A percentile compares a stretch with the other conserved stretches of the same genome.
Evolutionary conservation across 768 basidiomycete species (phyloP).

Genomic region (Pseudohyphozyma bogoriensis): DNA sequence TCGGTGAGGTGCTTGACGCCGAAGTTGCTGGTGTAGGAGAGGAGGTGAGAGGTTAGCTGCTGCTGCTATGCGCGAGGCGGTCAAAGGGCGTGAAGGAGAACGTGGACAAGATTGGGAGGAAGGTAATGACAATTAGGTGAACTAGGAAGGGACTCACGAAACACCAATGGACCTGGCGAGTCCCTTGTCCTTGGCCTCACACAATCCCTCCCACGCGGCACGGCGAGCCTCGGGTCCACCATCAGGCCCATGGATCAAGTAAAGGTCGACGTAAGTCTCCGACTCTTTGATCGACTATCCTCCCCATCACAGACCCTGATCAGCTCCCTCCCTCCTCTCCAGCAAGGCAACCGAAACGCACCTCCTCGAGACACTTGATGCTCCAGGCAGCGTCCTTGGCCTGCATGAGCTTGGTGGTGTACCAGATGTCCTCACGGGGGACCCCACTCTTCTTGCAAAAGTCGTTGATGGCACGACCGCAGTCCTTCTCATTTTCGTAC

Average conservation of each 20-base stretch:
- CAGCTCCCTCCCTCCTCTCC: slow-evolving; percentile 40
- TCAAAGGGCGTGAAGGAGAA: not conserved
- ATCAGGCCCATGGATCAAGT: slow-evolving; percentile 44
- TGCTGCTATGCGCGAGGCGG: not conserved
- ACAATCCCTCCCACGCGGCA: slow-evolving; percentile 58
- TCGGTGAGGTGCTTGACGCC: slow-evolving; percentile 31
- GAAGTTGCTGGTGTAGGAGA: slow-evolving; percentile 17
- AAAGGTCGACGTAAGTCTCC: slow-evolving; percentile 38
- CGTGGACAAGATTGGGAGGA: slow-evolving; percentile 16
- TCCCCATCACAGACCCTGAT: slow-evolving; percentile 52
- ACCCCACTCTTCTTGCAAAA: slow-evolving; percentile 46
- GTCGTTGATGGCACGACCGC: slow-evolving; percentile 51
- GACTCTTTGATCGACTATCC: slow-evolving; percentile 52
- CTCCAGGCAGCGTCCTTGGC: slow-evolving; percentile 43
- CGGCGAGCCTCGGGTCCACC: slow-evolving; percentile 51
- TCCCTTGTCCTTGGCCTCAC: slow-evolving; percentile 55
- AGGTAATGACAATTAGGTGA: too few species aligned
- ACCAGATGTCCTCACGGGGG: slow-evolving; percentile 55
- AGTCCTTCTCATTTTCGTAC: slow-evolving; percentile 59
- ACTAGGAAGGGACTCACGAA: slow-evolving; percentile 32
- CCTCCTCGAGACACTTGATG: not conserved
- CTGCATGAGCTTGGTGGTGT: slow-evolving; percentile 53
- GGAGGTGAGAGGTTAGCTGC: not conserved
- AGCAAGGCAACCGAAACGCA: not conserved
- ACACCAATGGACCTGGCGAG: slow-evolving; percentile 55